A percentile compares a stretch with the other conserved stretches of the same genome.
Evolutionary conservation across 179 eudicot species (phyloP).

Genomic region (Gypsophila paniculata): DNA sequence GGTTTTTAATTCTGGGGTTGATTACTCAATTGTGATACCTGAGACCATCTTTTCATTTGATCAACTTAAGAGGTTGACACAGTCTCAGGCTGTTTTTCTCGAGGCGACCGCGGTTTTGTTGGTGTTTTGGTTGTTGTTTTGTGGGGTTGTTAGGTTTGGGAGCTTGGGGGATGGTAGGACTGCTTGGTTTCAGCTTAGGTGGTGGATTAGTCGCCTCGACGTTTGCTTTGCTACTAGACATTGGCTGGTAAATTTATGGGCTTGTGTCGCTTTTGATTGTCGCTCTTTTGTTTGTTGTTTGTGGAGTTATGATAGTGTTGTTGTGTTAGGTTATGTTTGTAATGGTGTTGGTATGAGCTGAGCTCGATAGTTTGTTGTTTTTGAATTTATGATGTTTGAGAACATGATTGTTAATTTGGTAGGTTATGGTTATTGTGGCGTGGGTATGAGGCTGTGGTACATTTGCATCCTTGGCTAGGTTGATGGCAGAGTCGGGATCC

Average conservation of each 20-base stretch:
- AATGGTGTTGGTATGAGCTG: too few species aligned
- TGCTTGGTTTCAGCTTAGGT: constrained; percentile 67
- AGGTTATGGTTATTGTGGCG: neutral
- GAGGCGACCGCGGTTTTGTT: constrained; percentile 60
- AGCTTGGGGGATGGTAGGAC: constrained; percentile 58
- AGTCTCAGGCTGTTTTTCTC: constrained; percentile 78
- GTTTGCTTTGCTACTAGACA: constrained; percentile 73
- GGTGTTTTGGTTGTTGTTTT: constrained; percentile 59
- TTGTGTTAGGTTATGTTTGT: neutral
- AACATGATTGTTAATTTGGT: neutral
- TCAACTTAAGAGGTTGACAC: constrained; percentile 60
- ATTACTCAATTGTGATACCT: constrained; percentile 49
- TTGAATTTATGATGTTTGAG: too few species aligned
- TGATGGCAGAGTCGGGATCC: too few species aligned
- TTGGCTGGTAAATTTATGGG: constrained; percentile 55
- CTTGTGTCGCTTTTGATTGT: neutral
- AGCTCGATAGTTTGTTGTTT: too few species aligned
- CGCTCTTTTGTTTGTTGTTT: too few species aligned
- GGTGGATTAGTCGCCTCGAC: constrained; percentile 96
- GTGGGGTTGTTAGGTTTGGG: constrained; percentile 48
- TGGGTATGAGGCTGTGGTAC: neutral
- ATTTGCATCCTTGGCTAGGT: neutral
- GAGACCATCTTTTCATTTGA: constrained; percentile 64
- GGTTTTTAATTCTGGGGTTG: constrained; percentile 56
- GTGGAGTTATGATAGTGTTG: too few species aligned